Base-by-base conservation (phyloP, 176 grass and related monocot genomes). In the Ensete glaucum region DNA sequence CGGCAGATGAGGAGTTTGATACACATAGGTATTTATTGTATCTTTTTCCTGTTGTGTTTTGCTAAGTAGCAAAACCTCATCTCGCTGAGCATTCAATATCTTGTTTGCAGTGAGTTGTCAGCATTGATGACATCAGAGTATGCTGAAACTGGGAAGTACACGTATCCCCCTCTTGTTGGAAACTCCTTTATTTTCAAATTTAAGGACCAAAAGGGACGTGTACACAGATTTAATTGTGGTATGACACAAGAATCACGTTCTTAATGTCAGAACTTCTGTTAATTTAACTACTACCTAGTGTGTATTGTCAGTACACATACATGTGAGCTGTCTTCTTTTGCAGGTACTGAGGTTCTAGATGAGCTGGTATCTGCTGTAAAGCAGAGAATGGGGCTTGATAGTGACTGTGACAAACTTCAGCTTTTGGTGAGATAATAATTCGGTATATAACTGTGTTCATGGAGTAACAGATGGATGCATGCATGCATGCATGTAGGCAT, bases 121-220 rank as follows among this genome's bases (percentile, higher is more conserved):
- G 86, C 88, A 70, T 82, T 89, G 73, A 84, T 99, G 84, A 55
- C 82, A 9, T 94, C 90, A 71, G 95, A 99, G 74, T 77, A 80
- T 68, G 73, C 85, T 76, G 88, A 99, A 79, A 87, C 86, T 52
- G 87, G 76, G 70, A 87, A 81, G 54, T 80, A 81, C 56, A 84
- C 80, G 43, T 91, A 91, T 24, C 82, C 86, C 26, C 81, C 95
- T 79, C 79, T 77, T 71, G 68, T 91, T 78, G 88, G 95, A 77
- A 91, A 91, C 85, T 88, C 91, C 51, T 94, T 99, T 87, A 8
- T 88, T 68, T 99, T 94, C 73, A 99, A 99, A 67, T 81, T 99
- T 76, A 78, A 91, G 73, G 95, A 94, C 71, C 81, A 11, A 81
- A 99, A 89, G 71, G 82, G 88, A 24, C 88, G 83, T 22, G 78